A percentile compares a stretch with the other conserved stretches of the same genome.
Evolutionary conservation across 129 eudicot species (phyloP).

Genomic region (Helianthus annuus): DNA sequence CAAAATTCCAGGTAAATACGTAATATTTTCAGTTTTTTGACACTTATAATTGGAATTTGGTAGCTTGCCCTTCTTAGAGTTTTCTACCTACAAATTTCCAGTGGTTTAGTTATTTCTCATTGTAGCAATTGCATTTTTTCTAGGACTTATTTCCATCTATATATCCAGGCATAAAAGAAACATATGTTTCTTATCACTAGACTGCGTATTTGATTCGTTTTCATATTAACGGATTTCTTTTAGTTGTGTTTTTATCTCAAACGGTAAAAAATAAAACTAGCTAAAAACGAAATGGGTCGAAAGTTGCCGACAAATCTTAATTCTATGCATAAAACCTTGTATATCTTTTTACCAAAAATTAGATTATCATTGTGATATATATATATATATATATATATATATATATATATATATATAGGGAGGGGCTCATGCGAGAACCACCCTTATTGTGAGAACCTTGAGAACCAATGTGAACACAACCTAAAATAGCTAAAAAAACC

Average conservation of each 20-base stretch:
- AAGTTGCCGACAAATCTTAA: background rate
- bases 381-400: too few species aligned
- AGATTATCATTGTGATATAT: background rate
- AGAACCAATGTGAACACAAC: too few species aligned
- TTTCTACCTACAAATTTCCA: background rate
- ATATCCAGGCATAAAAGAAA: background rate
- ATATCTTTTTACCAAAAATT: background rate
- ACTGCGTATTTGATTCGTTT: background rate
- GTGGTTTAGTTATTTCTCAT: background rate
- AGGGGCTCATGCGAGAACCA: too few species aligned
- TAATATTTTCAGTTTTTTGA: background rate
- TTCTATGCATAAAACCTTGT: background rate
- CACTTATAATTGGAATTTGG: background rate
- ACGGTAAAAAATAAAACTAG: background rate
- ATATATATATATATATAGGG: too few species aligned
- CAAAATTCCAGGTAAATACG: conserved; percentile 79
- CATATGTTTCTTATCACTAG: background rate
- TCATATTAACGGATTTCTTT: background rate
- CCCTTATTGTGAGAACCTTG: too few species aligned
- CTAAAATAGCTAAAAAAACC: too few species aligned
- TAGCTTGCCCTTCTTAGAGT: background rate
- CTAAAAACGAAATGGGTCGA: background rate
- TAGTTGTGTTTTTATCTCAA: background rate
- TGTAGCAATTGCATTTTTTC: background rate
- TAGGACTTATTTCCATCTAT: background rate